Conservation (phyloP, 2,329 filamentous ascomycete genomes). For the Escovopsis sp. region DNA sequence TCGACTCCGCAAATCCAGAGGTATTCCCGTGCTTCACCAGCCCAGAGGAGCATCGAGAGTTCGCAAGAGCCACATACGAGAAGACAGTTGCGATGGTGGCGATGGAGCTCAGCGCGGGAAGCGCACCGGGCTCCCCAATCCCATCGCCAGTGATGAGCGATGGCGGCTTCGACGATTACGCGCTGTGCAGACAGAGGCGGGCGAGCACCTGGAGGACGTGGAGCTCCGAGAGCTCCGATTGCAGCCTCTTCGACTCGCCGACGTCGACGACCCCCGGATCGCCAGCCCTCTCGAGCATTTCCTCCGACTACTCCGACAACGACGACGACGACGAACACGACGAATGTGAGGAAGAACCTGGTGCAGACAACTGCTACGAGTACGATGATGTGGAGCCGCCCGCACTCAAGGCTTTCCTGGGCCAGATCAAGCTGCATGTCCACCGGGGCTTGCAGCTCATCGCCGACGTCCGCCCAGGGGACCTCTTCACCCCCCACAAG, state of each 20-base stretch:
- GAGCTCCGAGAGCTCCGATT: slow-evolving; percentile 2
- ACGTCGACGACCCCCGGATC: neutral
- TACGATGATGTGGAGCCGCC: slow-evolving; percentile 5
- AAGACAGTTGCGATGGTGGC: slow-evolving; percentile 3
- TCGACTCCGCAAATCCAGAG: slow-evolving; percentile 13
- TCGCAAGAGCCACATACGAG: slow-evolving; percentile 8
- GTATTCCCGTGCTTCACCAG: slow-evolving; percentile 8
- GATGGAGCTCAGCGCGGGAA: neutral
- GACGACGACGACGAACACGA: slow-evolving; percentile 1
- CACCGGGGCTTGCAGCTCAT: slow-evolving; percentile 11
- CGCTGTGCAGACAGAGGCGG: neutral
- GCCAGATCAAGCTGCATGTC: slow-evolving; percentile 11
- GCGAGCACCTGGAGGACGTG: slow-evolving; percentile 3
- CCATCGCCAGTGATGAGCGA: slow-evolving; percentile 1
- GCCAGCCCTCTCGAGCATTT: slow-evolving; percentile 2
- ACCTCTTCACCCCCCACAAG: slow-evolving; percentile 7
- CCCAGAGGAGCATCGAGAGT: slow-evolving; percentile 6
- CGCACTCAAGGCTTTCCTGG: slow-evolving; percentile 6
- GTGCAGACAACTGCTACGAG: neutral
- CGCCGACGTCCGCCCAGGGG: slow-evolving; percentile 8
- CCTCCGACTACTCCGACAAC: slow-evolving; percentile 1
- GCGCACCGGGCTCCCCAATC: neutral
- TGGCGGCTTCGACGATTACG: slow-evolving; percentile 3
- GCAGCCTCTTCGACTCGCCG: slow-evolving; percentile 7
- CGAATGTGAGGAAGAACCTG: neutral